Evolutionary conservation across 2,329 filamentous ascomycete genomes (phyloP).

Genomic region (Trichophyton mentagrophytes): DNA sequence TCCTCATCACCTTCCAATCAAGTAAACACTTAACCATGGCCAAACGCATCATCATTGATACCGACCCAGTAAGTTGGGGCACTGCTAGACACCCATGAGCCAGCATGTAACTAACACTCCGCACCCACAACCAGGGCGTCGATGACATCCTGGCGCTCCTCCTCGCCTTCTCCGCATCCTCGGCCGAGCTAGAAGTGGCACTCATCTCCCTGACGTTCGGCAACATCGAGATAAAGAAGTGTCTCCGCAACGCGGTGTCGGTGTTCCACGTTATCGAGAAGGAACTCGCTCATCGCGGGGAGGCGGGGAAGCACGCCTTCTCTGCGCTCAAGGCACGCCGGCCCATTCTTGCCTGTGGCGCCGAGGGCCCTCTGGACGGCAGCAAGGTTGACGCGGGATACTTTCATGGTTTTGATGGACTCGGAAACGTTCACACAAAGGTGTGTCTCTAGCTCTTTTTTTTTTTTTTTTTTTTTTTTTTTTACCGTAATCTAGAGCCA

Average conservation of each 20-base stretch:
- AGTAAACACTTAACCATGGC: background rate
- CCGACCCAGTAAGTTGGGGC: conserved; percentile 57
- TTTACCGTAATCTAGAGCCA: background rate
- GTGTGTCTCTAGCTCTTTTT: conserved; percentile 20
- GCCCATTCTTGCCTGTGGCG: conserved; percentile 75
- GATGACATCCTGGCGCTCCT: conserved; percentile 87
- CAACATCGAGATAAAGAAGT: conserved; percentile 82
- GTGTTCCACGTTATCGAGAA: conserved; percentile 86
- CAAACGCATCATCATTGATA: conserved; percentile 84
- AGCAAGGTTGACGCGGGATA: conserved; percentile 69
- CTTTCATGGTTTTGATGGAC: conserved; percentile 69
- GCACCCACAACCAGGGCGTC: conserved; percentile 43
- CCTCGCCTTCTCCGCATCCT: conserved; percentile 65
- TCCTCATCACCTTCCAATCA: no score
- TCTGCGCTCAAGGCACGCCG: conserved; percentile 58
- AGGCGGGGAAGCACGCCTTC: conserved; percentile 55
- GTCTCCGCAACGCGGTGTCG: conserved; percentile 74
- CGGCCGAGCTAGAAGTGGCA: conserved; percentile 73
- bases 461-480: no score
- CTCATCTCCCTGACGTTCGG: conserved; percentile 87
- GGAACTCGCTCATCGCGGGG: conserved; percentile 70
- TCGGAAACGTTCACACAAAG: conserved; percentile 57
- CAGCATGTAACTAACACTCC: background rate
- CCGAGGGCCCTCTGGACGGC: conserved; percentile 73
- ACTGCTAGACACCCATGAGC: background rate